A percentile compares a stretch with the other conserved stretches of the same genome.
Evolutionary conservation across 768 basidiomycete species (phyloP).

Genomic region (Lentinula sp.): DNA sequence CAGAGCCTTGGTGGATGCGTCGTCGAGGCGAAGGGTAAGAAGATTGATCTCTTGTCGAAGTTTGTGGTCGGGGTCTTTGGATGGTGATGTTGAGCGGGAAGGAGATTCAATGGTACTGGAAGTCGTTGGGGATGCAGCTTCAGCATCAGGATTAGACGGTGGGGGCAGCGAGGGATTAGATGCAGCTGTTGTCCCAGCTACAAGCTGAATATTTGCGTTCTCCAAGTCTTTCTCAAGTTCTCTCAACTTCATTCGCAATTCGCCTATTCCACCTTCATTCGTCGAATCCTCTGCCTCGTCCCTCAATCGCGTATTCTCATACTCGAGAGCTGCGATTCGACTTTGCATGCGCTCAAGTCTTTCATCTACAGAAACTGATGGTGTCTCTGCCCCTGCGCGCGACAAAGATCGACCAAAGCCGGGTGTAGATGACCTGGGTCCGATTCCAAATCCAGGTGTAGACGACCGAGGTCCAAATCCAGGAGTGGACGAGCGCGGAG

Average conservation of each 20-base stretch:
- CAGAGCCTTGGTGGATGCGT: neutral
- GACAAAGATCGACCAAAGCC: neutral
- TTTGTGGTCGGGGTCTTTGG: neutral
- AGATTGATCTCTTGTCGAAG: neutral
- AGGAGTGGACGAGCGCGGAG: neutral
- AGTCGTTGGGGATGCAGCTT: neutral
- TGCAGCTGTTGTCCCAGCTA: neutral
- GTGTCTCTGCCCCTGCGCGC: neutral
- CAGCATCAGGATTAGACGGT: neutral
- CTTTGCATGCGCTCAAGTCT: constrained; percentile 36
- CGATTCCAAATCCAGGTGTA: constrained; percentile 1
- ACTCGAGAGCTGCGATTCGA: constrained; percentile 57
- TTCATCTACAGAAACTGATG: neutral
- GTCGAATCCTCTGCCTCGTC: neutral
- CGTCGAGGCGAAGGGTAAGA: constrained; percentile 1
- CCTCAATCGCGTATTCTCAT: constrained; percentile 57
- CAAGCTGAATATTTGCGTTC: neutral
- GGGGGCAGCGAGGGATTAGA: neutral
- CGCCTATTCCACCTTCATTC: constrained; percentile 5
- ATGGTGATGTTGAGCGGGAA: neutral
- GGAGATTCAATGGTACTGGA: neutral
- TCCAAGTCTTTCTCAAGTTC: neutral
- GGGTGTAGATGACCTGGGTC: constrained; percentile 2
- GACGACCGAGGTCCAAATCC: constrained; percentile 4
- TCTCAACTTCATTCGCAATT: constrained; percentile 8